Evolutionary conservation across 2,329 filamentous ascomycete genomes (phyloP).

Genomic region (Nothomitra cinnamomea): DNA sequence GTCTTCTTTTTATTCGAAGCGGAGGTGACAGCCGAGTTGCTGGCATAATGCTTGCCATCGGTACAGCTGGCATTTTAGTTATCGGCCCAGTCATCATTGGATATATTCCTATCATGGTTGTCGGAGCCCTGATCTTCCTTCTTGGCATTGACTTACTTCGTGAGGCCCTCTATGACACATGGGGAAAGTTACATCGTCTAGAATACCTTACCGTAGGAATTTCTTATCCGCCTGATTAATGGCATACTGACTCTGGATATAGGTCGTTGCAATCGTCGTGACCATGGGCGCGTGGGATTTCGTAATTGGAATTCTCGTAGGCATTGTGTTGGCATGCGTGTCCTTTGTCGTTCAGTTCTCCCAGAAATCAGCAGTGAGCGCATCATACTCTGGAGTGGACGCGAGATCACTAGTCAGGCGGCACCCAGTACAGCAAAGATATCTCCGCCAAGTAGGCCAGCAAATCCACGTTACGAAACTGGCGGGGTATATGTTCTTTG

Average conservation of each 20-base stretch:
- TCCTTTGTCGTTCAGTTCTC: conserved; percentile 87
- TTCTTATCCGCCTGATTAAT: neutral
- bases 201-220: conserved; percentile 65
- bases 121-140: conserved; percentile 86
- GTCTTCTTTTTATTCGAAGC: conserved; percentile 86
- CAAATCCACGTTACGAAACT: conserved; percentile 89
- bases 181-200: conserved; percentile 68
- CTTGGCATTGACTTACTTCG: conserved; percentile 82
- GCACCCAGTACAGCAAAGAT: conserved; percentile 76
- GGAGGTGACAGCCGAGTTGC: conserved; percentile 77
- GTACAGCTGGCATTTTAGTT: conserved; percentile 68
- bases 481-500: conserved; percentile 92
- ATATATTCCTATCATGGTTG: conserved; percentile 92
- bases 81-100: conserved; percentile 79
- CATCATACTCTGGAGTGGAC: conserved; percentile 76
- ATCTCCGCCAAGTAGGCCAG: conserved; percentile 65
- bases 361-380: conserved; percentile 71
- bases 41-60: conserved; percentile 64
- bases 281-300: conserved; percentile 98
- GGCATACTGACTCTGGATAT: conserved; percentile 4
- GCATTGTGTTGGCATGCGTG: conserved; percentile 79
- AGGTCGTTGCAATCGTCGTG: conserved; percentile 72
- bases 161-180: conserved; percentile 77
- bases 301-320: conserved; percentile 80
- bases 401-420: conserved; percentile 84